Evolutionary conservation across 139 green algal genomes (phyloP).

Genomic region (Closterium sp.): DNA sequence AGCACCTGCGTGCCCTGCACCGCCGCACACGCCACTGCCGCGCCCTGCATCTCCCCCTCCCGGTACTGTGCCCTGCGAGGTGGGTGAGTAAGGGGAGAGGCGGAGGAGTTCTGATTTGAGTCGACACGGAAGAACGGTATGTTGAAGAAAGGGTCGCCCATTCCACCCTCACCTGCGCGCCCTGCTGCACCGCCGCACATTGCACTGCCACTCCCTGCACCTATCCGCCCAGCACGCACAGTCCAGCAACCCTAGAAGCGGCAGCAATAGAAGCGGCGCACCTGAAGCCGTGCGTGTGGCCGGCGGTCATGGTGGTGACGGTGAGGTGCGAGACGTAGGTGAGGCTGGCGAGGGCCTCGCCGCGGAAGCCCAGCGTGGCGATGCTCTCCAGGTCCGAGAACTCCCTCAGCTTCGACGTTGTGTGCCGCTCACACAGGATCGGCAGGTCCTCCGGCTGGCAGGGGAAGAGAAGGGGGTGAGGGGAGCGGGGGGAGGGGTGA

Average conservation of each 20-base stretch:
- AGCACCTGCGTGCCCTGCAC: conserved; percentile 83
- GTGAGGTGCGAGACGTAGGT: conserved; percentile 85
- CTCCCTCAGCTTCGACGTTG: conserved; percentile 87
- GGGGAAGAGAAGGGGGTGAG: background rate
- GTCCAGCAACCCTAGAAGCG: conserved; percentile 38
- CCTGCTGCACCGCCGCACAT: conserved; percentile 73
- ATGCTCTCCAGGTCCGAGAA: conserved; percentile 89
- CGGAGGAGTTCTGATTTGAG: background rate
- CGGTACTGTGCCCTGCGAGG: conserved; percentile 43
- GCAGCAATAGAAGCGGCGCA: background rate
- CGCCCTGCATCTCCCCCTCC: conserved; percentile 64
- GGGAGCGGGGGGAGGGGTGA: background rate
- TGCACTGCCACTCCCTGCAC: too few relatives aligned
- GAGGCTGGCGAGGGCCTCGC: conserved; percentile 90
- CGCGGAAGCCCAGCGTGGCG: conserved; percentile 88
- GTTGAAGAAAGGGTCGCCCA: too few relatives aligned
- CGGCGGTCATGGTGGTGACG: conserved; percentile 85
- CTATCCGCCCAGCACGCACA: too few relatives aligned
- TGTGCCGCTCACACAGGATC: conserved; percentile 83
- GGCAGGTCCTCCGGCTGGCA: conserved; percentile 78
- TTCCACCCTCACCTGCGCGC: conserved; percentile 70
- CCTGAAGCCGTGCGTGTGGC: conserved; percentile 52
- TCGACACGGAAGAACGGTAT: too few relatives aligned
- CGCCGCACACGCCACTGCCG: conserved; percentile 72
- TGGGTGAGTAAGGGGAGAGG: background rate